Percentiles rank a stretch among this genome's conserved stretches.
Evolutionary conservation across 768 basidiomycete species (phyloP).

Genomic region (Pholiota microspora): DNA sequence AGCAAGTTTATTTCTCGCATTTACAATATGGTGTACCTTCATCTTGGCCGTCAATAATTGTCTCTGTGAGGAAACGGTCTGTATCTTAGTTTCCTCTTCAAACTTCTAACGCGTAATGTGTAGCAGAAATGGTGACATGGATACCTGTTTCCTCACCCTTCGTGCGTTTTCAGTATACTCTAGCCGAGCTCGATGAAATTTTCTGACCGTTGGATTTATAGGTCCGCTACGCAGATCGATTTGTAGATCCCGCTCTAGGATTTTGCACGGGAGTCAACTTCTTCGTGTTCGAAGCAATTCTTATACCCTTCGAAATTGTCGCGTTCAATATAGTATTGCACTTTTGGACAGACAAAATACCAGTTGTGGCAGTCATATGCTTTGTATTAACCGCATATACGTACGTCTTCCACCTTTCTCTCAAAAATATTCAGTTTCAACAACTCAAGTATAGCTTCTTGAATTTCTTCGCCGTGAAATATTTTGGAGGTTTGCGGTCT

Average conservation of each 20-base stretch:
- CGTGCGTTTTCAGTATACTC: constrained; percentile 31
- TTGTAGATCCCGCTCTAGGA: constrained; percentile 56
- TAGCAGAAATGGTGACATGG: constrained; percentile 82
- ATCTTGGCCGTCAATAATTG: constrained; percentile 50
- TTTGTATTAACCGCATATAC: constrained; percentile 40
- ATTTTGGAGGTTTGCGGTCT: constrained; percentile 40
- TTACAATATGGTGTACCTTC: constrained; percentile 47
- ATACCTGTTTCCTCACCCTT: constrained; percentile 80
- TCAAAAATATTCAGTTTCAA: neutral
- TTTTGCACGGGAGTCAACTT: constrained; percentile 58
- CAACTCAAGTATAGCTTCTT: constrained; percentile 28
- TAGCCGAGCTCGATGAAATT: neutral
- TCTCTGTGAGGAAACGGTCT: constrained; percentile 28
- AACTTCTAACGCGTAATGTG: constrained; percentile 19
- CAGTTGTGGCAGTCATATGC: constrained; percentile 41
- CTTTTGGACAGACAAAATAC: constrained; percentile 54
- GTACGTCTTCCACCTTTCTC: constrained; percentile 23
- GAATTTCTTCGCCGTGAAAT: constrained; percentile 47
- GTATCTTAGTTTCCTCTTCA: neutral
- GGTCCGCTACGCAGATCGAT: constrained; percentile 59
- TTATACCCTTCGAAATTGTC: constrained; percentile 50
- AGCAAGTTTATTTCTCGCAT: constrained; percentile 51
- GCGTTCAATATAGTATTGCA: constrained; percentile 52
- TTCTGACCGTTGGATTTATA: constrained; percentile 12
- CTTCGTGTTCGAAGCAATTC: constrained; percentile 46